Conservation (phyloP, 805 yeast genomes). For the Metschnikowia drakensbergensis region DNA sequence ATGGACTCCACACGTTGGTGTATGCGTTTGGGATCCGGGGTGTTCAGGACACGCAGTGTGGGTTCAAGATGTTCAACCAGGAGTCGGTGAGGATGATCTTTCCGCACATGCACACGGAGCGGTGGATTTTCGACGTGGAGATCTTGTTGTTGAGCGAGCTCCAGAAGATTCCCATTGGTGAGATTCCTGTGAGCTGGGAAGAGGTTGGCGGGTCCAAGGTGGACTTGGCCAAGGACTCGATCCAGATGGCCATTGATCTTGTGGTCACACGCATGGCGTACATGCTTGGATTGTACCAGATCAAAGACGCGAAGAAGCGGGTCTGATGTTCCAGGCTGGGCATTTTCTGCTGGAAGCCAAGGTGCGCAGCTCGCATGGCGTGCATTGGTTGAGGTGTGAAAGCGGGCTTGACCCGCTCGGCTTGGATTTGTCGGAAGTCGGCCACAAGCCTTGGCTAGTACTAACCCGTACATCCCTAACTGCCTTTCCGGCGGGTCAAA, state of each 20-base stretch:
- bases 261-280: constrained; percentile 89
- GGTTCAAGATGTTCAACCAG: constrained; percentile 86
- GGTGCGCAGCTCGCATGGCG: too few relatives aligned
- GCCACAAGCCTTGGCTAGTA: too few relatives aligned
- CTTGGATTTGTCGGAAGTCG: too few relatives aligned
- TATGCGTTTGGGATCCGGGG: constrained; percentile 84
- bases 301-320: constrained; percentile 17
- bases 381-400: too few relatives aligned
- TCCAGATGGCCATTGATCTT: constrained; percentile 90
- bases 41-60: constrained; percentile 94
- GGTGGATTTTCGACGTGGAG: constrained; percentile 98
- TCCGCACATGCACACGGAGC: constrained; percentile 91
- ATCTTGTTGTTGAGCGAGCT: constrained; percentile 74
- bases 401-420: too few relatives aligned
- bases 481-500: too few relatives aligned
- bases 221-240: constrained; percentile 84
- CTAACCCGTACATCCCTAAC: too few relatives aligned
- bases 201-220: constrained; percentile 95
- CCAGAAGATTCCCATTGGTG: constrained; percentile 62
- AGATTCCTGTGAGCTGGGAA: constrained; percentile 92
- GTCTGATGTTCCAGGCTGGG: neutral
- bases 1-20: constrained; percentile 82
- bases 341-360: too few relatives aligned
- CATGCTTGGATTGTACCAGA: constrained; percentile 70
- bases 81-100: constrained; percentile 62